Conservation (phyloP, 371 early-diverging fungal species). For the Mucor plumbeus region DNA sequence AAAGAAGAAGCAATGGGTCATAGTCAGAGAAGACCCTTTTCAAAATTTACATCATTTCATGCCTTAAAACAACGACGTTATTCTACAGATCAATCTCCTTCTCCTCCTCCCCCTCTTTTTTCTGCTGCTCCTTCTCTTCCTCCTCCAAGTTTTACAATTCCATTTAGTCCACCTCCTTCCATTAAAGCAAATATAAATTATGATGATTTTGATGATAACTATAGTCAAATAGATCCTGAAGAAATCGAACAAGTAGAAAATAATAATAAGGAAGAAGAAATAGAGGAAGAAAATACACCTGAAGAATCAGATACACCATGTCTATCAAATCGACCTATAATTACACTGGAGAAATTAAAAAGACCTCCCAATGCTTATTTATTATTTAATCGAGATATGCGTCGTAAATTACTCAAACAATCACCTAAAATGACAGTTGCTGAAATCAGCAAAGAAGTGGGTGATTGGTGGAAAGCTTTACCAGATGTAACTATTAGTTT, state of each 20-base stretch:
- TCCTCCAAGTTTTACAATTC: conserved; percentile 12
- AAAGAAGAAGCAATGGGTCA: conserved; percentile 42
- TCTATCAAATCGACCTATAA: background rate
- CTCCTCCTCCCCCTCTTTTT: background rate
- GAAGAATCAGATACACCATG: conserved; percentile 7
- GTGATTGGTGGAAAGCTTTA: conserved; percentile 59
- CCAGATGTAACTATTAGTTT: conserved; percentile 26
- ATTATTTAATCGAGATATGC: conserved; percentile 64
- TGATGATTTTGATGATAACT: background rate
- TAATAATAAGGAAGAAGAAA: conserved; percentile 4
- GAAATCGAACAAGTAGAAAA: background rate
- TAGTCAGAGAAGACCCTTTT: conserved; percentile 27
- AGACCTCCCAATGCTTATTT: conserved; percentile 72
- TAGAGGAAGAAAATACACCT: background rate
- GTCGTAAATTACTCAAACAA: conserved; percentile 54
- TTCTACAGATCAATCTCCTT: conserved; percentile 8
- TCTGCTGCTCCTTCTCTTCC: background rate
- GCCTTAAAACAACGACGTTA: conserved; percentile 26
- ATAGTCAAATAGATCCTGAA: background rate
- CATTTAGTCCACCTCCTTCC: conserved; percentile 14
- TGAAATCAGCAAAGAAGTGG: conserved; percentile 64
- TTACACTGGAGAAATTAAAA: conserved; percentile 38
- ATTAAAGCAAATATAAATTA: conserved; percentile 2
- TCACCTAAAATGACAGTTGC: conserved; percentile 63
- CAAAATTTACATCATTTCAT: conserved; percentile 24